These are phyloP conservation scores for Gymnopilus dilepis DNA, from an alignment of 768 basidiomycete species.

Conservation along the genomic window DNA sequence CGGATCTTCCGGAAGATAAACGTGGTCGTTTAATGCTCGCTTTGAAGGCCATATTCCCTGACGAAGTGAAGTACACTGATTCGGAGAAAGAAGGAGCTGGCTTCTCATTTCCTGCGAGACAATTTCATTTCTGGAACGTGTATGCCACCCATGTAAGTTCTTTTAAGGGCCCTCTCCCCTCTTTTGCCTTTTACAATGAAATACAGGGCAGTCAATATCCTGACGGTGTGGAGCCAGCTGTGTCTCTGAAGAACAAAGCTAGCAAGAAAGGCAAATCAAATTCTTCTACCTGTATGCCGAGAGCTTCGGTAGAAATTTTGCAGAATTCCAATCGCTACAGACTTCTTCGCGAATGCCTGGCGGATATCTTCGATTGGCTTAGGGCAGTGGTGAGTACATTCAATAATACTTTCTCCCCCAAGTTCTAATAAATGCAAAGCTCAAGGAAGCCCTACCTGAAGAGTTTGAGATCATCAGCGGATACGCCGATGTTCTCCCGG, in stretches of 20 bases:
- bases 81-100: background rate
- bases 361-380: too few species aligned
- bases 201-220: too few species aligned
- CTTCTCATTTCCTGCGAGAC: background rate
- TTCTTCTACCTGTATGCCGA: too few species aligned
- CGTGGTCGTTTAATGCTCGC: background rate
- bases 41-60: background rate
- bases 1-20: background rate
- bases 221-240: too few species aligned
- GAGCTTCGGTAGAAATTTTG: too few species aligned
- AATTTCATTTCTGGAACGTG: background rate
- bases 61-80: background rate
- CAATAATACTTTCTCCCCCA: too few species aligned
- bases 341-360: too few species aligned
- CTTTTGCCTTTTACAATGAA: too few species aligned
- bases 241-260: too few species aligned
- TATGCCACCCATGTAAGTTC: background rate
- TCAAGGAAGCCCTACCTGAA: slow-evolving; percentile 26
- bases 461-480: slow-evolving; percentile 25
- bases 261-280: too few species aligned
- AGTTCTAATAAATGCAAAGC: slow-evolving; percentile 7
- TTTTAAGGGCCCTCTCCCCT: background rate
- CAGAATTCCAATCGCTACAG: too few species aligned
- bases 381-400: too few species aligned
- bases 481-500: slow-evolving; percentile 25